phyloP scores from a whole-genome alignment of 495 filamentous ascomycete species.

The Penicillium cinerascens region DNA sequence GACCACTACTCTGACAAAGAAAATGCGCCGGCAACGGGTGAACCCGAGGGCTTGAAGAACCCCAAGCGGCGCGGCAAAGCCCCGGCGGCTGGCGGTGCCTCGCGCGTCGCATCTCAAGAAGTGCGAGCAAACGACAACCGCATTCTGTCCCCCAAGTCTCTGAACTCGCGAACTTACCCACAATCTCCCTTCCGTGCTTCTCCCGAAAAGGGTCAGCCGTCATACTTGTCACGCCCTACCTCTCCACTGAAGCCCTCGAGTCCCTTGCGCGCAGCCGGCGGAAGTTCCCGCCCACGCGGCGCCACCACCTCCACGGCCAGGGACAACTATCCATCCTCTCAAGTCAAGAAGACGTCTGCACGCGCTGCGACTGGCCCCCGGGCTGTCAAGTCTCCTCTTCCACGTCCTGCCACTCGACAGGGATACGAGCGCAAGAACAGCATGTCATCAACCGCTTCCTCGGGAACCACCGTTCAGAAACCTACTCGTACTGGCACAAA shows the following conservation, averaged over 20 bases:
- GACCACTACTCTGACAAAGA: slow-evolving; percentile 73
- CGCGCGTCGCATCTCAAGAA: slow-evolving; percentile 50
- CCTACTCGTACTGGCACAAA: slow-evolving; percentile 44
- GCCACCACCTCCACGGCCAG: slow-evolving; percentile 31
- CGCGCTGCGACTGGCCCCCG: slow-evolving; percentile 31
- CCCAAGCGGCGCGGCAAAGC: slow-evolving; percentile 58
- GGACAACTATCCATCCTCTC: slow-evolving; percentile 23
- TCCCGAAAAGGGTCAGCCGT: slow-evolving; percentile 43
- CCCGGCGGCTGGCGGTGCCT: slow-evolving; percentile 33
- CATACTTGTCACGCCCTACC: slow-evolving; percentile 48
- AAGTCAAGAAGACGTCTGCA: slow-evolving; percentile 32
- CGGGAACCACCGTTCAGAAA: slow-evolving; percentile 59
- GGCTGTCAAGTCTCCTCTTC: slow-evolving; percentile 30
- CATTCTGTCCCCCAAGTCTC: slow-evolving; percentile 76
- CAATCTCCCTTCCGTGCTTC: slow-evolving; percentile 53
- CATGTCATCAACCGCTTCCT: slow-evolving; percentile 44
- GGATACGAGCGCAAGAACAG: slow-evolving; percentile 39
- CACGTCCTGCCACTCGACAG: slow-evolving; percentile 43
- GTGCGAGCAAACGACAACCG: slow-evolving; percentile 46
- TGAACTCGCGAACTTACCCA: slow-evolving; percentile 68
- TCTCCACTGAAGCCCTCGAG: slow-evolving; percentile 54
- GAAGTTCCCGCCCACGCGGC: slow-evolving; percentile 30
- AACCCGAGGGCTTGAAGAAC: slow-evolving; percentile 45
- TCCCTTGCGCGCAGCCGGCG: slow-evolving; percentile 45
- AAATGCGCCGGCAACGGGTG: slow-evolving; percentile 53